These are phyloP conservation scores for Suillus variegatus DNA, from an alignment of 768 basidiomycete genomes.

Conservation along the genomic window DNA sequence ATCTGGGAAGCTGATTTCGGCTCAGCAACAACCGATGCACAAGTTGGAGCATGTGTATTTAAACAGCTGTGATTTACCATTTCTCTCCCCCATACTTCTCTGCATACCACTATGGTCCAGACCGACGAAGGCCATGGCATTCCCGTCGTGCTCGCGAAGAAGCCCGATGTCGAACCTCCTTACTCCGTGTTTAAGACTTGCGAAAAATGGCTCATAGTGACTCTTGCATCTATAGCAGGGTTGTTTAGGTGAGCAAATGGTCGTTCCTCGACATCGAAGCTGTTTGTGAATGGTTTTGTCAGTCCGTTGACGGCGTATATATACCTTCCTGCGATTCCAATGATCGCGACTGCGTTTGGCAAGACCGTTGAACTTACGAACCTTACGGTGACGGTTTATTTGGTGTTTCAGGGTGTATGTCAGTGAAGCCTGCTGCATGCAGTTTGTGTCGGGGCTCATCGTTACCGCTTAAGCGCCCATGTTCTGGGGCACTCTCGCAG, in stretches of 20 bases:
- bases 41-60: not conserved
- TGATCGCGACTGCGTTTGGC: slow-evolving; percentile 54
- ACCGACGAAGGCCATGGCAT: not conserved
- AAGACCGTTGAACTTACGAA: slow-evolving; percentile 70
- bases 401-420: slow-evolving; percentile 41
- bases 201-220: slow-evolving; percentile 69
- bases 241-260: slow-evolving; percentile 50
- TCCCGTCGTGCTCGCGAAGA: not conserved
- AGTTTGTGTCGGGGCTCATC: not conserved
- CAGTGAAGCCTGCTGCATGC: not conserved
- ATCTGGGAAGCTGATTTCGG: not conserved
- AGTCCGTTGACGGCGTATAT: slow-evolving; percentile 72
- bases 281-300: not conserved
- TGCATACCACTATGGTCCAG: not conserved
- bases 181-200: slow-evolving; percentile 48
- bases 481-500: slow-evolving; percentile 60
- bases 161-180: slow-evolving; percentile 10
- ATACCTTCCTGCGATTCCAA: slow-evolving; percentile 76
- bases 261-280: too few species aligned
- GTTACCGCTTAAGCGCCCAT: slow-evolving; percentile 44
- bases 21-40: not conserved
- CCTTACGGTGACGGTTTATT: slow-evolving; percentile 66
- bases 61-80: not conserved
- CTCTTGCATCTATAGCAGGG: slow-evolving; percentile 54
- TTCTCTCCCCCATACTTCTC: not conserved